These are phyloP conservation scores for Cytospora chrysosperma DNA, from an alignment of 2,329 filamentous ascomycete species.

Conservation along the genomic window DNA sequence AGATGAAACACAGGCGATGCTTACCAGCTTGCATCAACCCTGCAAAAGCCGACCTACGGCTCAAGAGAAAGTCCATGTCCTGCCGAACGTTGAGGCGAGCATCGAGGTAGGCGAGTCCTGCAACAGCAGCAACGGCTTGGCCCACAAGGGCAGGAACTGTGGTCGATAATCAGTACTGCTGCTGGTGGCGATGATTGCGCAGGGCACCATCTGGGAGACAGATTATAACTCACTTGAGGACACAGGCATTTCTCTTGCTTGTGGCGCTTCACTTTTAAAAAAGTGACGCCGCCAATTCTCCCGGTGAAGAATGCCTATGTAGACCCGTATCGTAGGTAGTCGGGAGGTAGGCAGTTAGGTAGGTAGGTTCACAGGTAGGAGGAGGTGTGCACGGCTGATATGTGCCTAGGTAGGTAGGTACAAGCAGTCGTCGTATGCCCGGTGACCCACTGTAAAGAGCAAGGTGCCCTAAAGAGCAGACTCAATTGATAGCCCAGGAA, in stretches of 20 bases:
- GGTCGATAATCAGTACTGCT: neutral
- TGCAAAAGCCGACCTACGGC: conserved; percentile 42
- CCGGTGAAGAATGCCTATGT: neutral
- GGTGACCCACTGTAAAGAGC: neutral
- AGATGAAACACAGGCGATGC: conserved; percentile 8
- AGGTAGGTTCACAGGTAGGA: neutral
- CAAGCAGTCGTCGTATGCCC: neutral
- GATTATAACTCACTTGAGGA: conserved; percentile 1
- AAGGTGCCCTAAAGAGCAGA: neutral
- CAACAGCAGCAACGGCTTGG: conserved; percentile 26
- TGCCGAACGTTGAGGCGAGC: conserved; percentile 67
- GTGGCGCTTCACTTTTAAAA: neutral
- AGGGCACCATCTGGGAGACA: neutral
- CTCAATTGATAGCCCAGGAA: neutral
- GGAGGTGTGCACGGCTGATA: neutral
- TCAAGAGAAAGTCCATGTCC: conserved; percentile 53
- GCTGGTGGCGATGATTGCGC: neutral
- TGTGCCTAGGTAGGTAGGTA: neutral
- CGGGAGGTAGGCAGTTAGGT: neutral
- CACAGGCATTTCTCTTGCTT: neutral
- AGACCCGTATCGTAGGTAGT: too few species aligned
- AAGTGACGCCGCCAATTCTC: neutral
- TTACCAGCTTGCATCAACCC: conserved; percentile 49
- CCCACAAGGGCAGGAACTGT: conserved; percentile 10
- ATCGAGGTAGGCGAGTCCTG: conserved; percentile 58